Evolutionary conservation across 306 rosid species (phyloP).

Genomic region (Cyamopsis tetragonoloba): DNA sequence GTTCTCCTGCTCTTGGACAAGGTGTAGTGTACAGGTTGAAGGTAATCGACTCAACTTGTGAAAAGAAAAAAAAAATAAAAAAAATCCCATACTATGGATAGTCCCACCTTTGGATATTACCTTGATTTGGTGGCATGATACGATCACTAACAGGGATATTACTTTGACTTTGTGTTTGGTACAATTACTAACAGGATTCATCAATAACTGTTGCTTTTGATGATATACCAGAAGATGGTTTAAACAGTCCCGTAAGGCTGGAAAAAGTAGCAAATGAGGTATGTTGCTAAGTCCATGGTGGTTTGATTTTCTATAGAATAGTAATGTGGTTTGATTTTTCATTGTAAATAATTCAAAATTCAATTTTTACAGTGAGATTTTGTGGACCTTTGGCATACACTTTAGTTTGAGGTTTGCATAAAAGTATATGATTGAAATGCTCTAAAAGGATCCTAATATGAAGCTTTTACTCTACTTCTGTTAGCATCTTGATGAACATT

Average conservation of each 20-base stretch:
- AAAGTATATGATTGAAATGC: constrained; percentile 20
- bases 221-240: constrained; percentile 96
- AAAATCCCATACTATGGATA: no score
- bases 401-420: background rate
- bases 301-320: background rate
- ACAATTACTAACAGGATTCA: constrained; percentile 60
- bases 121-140: constrained; percentile 31
- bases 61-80: background rate
- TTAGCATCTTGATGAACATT: background rate
- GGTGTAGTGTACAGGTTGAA: constrained; percentile 92
- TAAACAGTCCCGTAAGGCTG: constrained; percentile 75
- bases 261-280: constrained; percentile 98
- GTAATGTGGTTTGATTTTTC: constrained; percentile 1
- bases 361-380: background rate
- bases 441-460: constrained; percentile 6
- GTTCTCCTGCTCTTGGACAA: constrained; percentile 91
- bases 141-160: constrained; percentile 46
- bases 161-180: constrained; percentile 33
- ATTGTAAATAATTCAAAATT: background rate
- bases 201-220: constrained; percentile 94
- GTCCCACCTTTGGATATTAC: constrained; percentile 22
- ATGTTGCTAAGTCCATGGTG: constrained; percentile 10
- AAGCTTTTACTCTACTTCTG: constrained; percentile 1
- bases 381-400: constrained; percentile 1
- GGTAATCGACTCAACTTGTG: constrained; percentile 44